Evolutionary conservation across 2,329 filamentous ascomycete species (phyloP).

Genomic region (Clarireedia hainanense): DNA sequence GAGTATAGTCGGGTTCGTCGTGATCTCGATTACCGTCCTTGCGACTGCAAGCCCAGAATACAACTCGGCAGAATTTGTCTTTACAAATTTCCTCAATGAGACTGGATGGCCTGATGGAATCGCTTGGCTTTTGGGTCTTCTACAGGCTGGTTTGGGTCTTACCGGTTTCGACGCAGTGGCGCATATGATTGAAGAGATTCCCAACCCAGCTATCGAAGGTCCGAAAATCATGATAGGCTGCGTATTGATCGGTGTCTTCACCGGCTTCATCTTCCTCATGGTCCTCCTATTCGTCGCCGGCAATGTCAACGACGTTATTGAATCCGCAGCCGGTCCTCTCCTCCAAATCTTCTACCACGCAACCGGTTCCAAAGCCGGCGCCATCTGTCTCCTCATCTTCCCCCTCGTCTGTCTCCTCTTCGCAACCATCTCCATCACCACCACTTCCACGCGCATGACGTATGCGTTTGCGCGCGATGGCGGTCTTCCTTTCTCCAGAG

Average conservation of each 20-base stretch:
- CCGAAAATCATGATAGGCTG: conserved; percentile 43
- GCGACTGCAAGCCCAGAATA: conserved; percentile 44
- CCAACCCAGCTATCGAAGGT: conserved; percentile 40
- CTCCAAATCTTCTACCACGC: conserved; percentile 44
- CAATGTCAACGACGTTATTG: conserved; percentile 34
- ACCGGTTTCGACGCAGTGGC: conserved; percentile 36
- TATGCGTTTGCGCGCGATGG: conserved; percentile 61
- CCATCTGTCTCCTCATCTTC: conserved; percentile 35
- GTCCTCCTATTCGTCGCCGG: conserved; percentile 27
- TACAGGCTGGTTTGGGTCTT: conserved; percentile 46
- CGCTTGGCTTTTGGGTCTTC: conserved; percentile 42
- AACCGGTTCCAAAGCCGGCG: conserved; percentile 32
- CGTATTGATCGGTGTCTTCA: conserved; percentile 38
- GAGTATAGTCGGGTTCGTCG: conserved; percentile 44
- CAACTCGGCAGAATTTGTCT: conserved; percentile 44
- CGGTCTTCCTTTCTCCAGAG: conserved; percentile 51
- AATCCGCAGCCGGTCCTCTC: conserved; percentile 38
- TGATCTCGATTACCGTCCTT: conserved; percentile 44
- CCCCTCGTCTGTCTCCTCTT: conserved; percentile 57
- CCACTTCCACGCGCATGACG: conserved; percentile 41
- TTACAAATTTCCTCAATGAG: conserved; percentile 44
- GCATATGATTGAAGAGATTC: conserved; percentile 46
- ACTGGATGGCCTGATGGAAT: conserved; percentile 44
- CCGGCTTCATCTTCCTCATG: conserved; percentile 31
- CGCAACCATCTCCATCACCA: conserved; percentile 50